phyloP scores from a whole-genome alignment of 371 early-diverging fungal genomes.

The Lichtheimia corymbifera region DNA sequence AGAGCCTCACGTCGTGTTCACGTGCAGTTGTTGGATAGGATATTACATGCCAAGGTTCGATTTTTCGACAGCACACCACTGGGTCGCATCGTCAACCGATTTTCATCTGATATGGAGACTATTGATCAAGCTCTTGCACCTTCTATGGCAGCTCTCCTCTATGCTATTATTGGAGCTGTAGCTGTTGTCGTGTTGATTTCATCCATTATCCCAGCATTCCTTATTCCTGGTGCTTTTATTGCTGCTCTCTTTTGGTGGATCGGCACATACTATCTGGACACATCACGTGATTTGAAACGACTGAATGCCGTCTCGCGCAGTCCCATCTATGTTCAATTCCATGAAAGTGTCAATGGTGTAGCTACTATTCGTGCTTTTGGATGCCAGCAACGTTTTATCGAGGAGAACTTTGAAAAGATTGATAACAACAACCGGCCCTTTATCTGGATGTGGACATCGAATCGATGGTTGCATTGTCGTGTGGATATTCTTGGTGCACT shows the following conservation, averaged over 20 bases:
- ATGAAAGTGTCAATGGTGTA: slow-evolving; percentile 76
- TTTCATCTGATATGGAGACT: slow-evolving; percentile 76
- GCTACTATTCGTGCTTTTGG: slow-evolving; percentile 80
- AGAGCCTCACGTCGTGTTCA: slow-evolving; percentile 58
- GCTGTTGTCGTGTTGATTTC: slow-evolving; percentile 39
- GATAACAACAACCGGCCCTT: slow-evolving; percentile 80
- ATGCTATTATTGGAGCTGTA: slow-evolving; percentile 44
- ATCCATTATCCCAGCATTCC: slow-evolving; percentile 50
- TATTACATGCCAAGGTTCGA: slow-evolving; percentile 71
- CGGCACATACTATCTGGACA: slow-evolving; percentile 63
- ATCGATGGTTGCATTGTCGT: slow-evolving; percentile 88
- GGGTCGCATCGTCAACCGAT: slow-evolving; percentile 85
- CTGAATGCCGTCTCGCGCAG: slow-evolving; percentile 78
- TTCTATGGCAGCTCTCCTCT: slow-evolving; percentile 46
- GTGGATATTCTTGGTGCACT: slow-evolving; percentile 72
- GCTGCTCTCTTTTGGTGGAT: slow-evolving; percentile 49
- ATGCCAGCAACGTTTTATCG: slow-evolving; percentile 59
- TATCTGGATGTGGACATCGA: slow-evolving; percentile 81
- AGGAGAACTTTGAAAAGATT: slow-evolving; percentile 56
- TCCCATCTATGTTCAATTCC: slow-evolving; percentile 79
- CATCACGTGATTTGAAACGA: slow-evolving; percentile 89
- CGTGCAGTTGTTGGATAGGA: slow-evolving; percentile 56
- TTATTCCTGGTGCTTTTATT: slow-evolving; percentile 54
- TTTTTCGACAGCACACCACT: slow-evolving; percentile 89
- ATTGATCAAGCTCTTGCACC: slow-evolving; percentile 63